A percentile compares a stretch with the other conserved stretches of the same genome.
phyloP scores from a whole-genome alignment of 2,329 filamentous ascomycete species.

The Chrysoporthe cubensis region DNA sequence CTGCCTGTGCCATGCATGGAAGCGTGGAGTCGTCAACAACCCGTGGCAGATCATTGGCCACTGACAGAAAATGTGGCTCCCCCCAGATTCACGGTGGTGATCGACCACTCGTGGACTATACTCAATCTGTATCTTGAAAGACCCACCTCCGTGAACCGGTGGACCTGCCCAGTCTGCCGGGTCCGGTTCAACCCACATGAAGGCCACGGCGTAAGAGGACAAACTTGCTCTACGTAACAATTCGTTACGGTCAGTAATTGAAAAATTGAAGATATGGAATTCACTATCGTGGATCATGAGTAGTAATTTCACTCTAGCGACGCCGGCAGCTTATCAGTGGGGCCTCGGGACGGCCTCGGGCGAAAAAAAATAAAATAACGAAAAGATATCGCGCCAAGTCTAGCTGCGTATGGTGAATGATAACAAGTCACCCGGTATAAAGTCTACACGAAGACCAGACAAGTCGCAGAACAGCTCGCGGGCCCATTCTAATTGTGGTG shows the following conservation, averaged over 20 bases:
- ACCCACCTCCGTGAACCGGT: background rate
- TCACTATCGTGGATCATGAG: background rate
- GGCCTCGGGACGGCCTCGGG: background rate
- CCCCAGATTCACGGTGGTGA: no score
- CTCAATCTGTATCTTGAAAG: no score
- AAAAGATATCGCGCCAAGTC: background rate
- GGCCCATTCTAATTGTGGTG: background rate
- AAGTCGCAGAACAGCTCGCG: background rate
- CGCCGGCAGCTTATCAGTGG: slow-evolving; percentile 17
- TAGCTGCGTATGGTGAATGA: background rate
- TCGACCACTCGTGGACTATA: no score
- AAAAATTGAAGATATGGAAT: background rate
- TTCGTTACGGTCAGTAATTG: background rate
- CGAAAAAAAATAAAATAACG: background rate
- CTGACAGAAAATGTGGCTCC: no score
- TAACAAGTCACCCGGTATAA: background rate
- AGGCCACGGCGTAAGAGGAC: background rate
- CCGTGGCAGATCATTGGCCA: no score
- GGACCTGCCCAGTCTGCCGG: background rate
- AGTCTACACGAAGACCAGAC: background rate
- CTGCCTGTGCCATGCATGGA: no score
- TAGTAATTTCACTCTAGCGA: background rate
- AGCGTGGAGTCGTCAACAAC: no score
- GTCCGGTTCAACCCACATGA: background rate
- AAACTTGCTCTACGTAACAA: background rate